Evolutionary conservation across 805 yeast genomes (phyloP), one percentile per base, ranked within the genome.

Genomic region (Ogataea nitratoaversa): DNA sequence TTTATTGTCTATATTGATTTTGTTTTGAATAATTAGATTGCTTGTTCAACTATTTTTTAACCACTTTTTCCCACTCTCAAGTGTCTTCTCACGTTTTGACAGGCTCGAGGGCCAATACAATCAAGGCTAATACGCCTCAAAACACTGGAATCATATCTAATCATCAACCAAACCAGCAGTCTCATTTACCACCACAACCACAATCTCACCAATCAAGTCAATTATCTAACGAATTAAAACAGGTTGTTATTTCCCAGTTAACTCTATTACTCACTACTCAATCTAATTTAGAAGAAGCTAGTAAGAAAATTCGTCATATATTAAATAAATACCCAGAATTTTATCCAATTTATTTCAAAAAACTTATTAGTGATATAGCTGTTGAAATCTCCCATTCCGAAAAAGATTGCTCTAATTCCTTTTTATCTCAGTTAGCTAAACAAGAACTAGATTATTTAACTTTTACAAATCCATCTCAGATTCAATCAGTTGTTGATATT

Each of bases 211-310:
- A 19, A 34, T 28, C 30, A 33, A n/a, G 45, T 16, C 38, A 48
- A 9, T 25, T 49, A 23, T 23, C 49, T 16, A 41, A 40, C 34
- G 53, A 48, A 32, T 36, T 54, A 22, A 29, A 35, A 33, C 50
- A 45, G 43, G 66, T 75, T 37, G 60, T 71, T 33, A 54, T 70
- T 42, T 71, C 78, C 27, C 87, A 82, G 59, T 54, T 82, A 31
- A 67, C 75, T 16, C 66, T 80, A 36, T 60, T 79, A 36, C 62
- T 73, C 36, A 63, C 74, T 29, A 69, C 75, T 24, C 59, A 60
- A 19, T 59, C 60, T 18, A 72, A 70, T 57, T 66, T 71, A 53
- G 62, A 60, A 19, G 44, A 60, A 17, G 63, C 70, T 20, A 53
- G 59, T 36, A 50, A 55, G 30, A 76, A 79, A 53, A 76, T 79